These are phyloP conservation scores for Colletotrichum sp. DNA, from an alignment of 2,329 filamentous ascomycete species.

Conservation along the genomic window DNA sequence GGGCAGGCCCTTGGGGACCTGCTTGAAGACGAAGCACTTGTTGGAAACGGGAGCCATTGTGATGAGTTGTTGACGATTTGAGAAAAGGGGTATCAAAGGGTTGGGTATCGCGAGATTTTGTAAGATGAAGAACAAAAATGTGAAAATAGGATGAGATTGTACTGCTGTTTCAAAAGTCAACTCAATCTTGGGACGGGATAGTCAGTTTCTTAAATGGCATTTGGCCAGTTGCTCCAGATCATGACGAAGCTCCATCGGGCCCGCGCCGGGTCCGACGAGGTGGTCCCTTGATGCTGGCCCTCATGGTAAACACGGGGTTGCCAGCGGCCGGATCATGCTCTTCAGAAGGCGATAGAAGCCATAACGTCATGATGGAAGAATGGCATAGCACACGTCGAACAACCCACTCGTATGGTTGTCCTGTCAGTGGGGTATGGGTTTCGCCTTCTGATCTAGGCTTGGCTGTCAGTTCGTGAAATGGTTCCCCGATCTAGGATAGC, in stretches of 20 bases:
- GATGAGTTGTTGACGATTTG: not conserved
- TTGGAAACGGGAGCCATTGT: slow-evolving; percentile 59
- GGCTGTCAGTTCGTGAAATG: not conserved
- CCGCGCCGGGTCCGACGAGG: slow-evolving; percentile 8
- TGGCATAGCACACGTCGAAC: not conserved
- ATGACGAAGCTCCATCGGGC: not conserved
- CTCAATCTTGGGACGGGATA: not conserved
- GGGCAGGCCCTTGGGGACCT: slow-evolving; percentile 69
- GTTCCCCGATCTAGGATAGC: slow-evolving; percentile 4
- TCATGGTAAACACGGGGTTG: not conserved
- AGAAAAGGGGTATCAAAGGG: not conserved
- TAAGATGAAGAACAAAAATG: not conserved
- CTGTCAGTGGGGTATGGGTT: not conserved
- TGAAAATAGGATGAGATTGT: not conserved
- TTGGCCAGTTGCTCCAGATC: not conserved
- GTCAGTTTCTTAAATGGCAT: not conserved
- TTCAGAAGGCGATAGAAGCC: slow-evolving; percentile 1
- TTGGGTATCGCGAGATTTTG: not conserved
- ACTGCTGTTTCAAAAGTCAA: not conserved
- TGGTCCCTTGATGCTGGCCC: not conserved
- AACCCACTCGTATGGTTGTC: not conserved
- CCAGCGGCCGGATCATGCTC: not conserved
- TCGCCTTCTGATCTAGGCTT: not conserved
- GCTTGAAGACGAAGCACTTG: slow-evolving; percentile 78
- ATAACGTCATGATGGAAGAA: slow-evolving; percentile 19